A percentile compares a stretch with the other conserved stretches of the same genome.
These are phyloP conservation scores for Wickerhamomyces subpelliculosus DNA, from an alignment of 805 yeast species.

Conservation along the genomic window DNA sequence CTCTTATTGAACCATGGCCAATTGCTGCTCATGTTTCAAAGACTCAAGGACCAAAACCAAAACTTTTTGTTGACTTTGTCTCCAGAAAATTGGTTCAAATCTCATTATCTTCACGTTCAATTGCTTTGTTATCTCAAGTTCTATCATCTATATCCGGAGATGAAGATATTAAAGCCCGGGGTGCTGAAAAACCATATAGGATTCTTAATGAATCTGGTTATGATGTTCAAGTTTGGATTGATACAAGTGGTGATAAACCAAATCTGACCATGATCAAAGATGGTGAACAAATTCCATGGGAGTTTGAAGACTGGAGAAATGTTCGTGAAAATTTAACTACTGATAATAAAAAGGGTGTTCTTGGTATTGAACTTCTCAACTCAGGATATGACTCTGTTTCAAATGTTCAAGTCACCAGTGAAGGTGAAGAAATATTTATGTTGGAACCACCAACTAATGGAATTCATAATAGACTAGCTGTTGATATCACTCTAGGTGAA, in stretches of 20 bases:
- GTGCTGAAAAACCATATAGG: constrained; percentile 74
- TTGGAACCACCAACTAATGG: constrained; percentile 54
- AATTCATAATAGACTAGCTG: constrained; percentile 67
- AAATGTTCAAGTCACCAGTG: constrained; percentile 63
- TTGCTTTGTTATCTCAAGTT: constrained; percentile 70
- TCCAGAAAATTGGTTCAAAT: constrained; percentile 74
- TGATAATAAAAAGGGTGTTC: constrained; percentile 49
- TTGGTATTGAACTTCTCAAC: constrained; percentile 57
- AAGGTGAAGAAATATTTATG: constrained; percentile 74
- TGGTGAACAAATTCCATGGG: constrained; percentile 64
- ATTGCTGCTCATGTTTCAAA: constrained; percentile 64
- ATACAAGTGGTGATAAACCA: constrained; percentile 25
- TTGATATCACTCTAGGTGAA: constrained; percentile 61
- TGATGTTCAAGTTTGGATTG: constrained; percentile 79
- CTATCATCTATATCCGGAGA: constrained; percentile 50
- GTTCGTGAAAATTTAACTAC: constrained; percentile 75
- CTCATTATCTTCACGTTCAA: constrained; percentile 73
- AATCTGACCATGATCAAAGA: constrained; percentile 33
- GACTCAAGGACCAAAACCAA: constrained; percentile 35
- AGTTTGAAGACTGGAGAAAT: constrained; percentile 89
- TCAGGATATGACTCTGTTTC: constrained; percentile 48
- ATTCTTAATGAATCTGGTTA: constrained; percentile 82
- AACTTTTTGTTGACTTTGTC: constrained; percentile 58
- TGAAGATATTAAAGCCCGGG: constrained; percentile 53
- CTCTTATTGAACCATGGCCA: constrained; percentile 84